Percentiles rank a stretch among this genome's conserved stretches.
Evolutionary conservation across 164 flowering plant species (phyloP).

Genomic region (Piper longum): DNA sequence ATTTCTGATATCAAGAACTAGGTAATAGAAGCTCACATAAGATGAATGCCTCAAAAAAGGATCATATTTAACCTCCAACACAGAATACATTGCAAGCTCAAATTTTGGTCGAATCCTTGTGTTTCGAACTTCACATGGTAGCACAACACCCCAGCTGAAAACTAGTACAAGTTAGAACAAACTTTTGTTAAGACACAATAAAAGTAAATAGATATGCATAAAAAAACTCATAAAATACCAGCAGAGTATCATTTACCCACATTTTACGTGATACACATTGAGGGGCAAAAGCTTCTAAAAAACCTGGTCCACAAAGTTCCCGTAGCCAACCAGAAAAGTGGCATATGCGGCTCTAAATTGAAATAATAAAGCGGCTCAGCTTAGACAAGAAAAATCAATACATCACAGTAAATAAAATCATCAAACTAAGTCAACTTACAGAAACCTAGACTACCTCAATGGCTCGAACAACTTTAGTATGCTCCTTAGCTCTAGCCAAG

Average conservation of each 20-base stretch:
- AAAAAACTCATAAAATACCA: neutral
- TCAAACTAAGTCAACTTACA: slow-evolving; percentile 1
- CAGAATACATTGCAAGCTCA: slow-evolving; percentile 71
- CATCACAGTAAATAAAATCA: neutral
- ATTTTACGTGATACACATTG: slow-evolving; percentile 69
- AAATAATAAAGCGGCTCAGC: neutral
- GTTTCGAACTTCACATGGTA: slow-evolving; percentile 58
- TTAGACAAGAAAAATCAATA: neutral
- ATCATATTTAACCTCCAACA: slow-evolving; percentile 32
- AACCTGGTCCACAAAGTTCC: slow-evolving; percentile 71
- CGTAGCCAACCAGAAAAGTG: slow-evolving; percentile 89
- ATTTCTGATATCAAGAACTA: neutral
- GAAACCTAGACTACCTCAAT: slow-evolving; percentile 55
- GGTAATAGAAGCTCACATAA: neutral
- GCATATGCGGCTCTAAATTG: slow-evolving; percentile 56
- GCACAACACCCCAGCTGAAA: slow-evolving; percentile 78
- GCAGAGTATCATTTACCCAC: slow-evolving; percentile 28
- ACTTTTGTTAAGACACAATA: neutral
- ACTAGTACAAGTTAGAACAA: neutral
- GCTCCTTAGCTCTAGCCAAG: slow-evolving; percentile 68
- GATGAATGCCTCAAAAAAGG: neutral
- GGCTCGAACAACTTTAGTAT: slow-evolving; percentile 55
- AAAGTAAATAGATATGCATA: neutral
- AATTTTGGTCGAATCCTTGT: slow-evolving; percentile 50
- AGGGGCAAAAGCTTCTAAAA: slow-evolving; percentile 66